phyloP scores from a whole-genome alignment of 2,329 filamentous ascomycete genomes.

The Hawksworthiomyces lignivorus region DNA sequence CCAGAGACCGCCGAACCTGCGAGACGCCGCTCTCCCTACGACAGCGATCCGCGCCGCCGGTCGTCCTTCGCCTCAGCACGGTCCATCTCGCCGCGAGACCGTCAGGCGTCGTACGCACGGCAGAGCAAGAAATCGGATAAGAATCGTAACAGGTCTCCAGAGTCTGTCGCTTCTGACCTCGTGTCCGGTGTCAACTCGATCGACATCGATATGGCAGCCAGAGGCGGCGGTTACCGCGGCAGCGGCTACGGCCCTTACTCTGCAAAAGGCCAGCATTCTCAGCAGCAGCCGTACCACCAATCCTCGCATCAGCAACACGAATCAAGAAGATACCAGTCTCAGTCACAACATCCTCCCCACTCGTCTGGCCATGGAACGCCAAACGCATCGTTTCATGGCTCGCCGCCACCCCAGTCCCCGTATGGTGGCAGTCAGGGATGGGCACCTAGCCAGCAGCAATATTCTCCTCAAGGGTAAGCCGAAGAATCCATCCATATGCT shows the following conservation, averaged over 20 bases:
- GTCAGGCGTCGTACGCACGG: neutral
- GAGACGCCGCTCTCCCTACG: neutral
- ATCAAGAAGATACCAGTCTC: neutral
- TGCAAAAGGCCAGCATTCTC: conserved; percentile 26
- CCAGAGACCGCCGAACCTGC: neutral
- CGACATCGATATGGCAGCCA: conserved; percentile 42
- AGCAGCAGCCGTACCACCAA: conserved; percentile 22
- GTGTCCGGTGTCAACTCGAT: conserved; percentile 41
- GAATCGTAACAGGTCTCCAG: conserved; percentile 31
- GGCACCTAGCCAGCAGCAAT: conserved; percentile 28
- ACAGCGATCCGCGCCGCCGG: neutral
- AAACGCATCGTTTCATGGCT: conserved; percentile 36
- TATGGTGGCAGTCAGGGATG: conserved; percentile 32
- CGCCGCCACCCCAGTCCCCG: conserved; percentile 34
- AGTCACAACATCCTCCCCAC: conserved; percentile 19
- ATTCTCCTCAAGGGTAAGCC: conserved; percentile 35
- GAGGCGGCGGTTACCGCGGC: conserved; percentile 32
- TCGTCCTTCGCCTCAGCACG: neutral
- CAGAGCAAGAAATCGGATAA: conserved; percentile 22
- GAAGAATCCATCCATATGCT: conserved; percentile 3
- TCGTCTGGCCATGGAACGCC: conserved; percentile 34
- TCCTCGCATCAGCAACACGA: conserved; percentile 3
- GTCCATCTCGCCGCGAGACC: neutral
- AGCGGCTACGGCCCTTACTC: conserved; percentile 26
- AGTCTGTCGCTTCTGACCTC: conserved; percentile 27